A percentile compares a stretch with the other conserved stretches of the same genome.
Evolutionary conservation across 1,284 basidiomycete species (phyloP).

Genomic region (Austropuccinia psidii): DNA sequence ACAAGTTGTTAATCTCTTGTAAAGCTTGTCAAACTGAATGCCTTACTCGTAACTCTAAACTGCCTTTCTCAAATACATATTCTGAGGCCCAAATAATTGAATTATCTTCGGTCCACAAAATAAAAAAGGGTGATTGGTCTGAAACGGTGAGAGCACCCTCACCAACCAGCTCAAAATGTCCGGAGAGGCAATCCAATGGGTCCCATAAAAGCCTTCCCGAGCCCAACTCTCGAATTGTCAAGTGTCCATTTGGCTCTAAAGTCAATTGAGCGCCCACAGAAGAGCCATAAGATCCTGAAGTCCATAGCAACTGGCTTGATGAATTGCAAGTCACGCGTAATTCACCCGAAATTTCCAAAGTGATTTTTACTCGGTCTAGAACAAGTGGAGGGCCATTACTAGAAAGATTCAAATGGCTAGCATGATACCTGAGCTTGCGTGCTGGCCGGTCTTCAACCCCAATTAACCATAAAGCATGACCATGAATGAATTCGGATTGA

Average conservation of each 20-base stretch:
- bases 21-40: not conserved
- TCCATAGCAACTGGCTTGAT: constrained; percentile 16
- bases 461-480: constrained; percentile 25
- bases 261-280: constrained; percentile 5
- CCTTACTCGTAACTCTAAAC: constrained; percentile 10
- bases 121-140: constrained; percentile 14
- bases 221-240: constrained; percentile 21
- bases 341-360: not conserved
- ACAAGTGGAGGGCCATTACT: not conserved
- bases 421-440: constrained; percentile 23
- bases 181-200: constrained; percentile 16
- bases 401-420: not conserved
- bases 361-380: constrained; percentile 12
- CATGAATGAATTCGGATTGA: constrained; percentile 24
- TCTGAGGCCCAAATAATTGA: constrained; percentile 30
- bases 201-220: constrained; percentile 29
- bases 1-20: not conserved
- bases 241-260: constrained; percentile 14
- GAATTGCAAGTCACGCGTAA: constrained; percentile 14
- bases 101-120: constrained; percentile 16
- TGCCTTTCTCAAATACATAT: constrained; percentile 25
- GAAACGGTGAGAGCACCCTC: constrained; percentile 17
- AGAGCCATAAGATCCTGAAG: constrained; percentile 13
- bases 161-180: not conserved
- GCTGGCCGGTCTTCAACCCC: constrained; percentile 22